Percentiles rank a stretch among this genome's conserved stretches.
Conservation (phyloP, 441 rosid species). For the Mallotus repandus region DNA sequence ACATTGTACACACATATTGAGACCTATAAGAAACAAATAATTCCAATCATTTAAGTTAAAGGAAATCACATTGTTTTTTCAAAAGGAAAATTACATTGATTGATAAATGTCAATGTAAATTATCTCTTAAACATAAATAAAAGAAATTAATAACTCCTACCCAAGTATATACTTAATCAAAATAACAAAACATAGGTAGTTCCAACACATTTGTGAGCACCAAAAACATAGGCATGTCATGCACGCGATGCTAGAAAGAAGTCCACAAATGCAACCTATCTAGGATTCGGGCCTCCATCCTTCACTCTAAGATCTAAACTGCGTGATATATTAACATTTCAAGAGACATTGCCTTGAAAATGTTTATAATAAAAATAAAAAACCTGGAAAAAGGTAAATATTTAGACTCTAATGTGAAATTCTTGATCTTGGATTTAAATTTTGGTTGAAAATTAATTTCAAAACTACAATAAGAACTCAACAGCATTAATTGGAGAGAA, state of each 20-base stretch:
- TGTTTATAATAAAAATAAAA: conserved; percentile 69
- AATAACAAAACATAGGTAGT: conserved; percentile 60
- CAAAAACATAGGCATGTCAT: conserved; percentile 66
- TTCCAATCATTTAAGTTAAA: too few species aligned
- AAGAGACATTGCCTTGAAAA: conserved; percentile 59
- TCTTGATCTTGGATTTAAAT: conserved; percentile 1
- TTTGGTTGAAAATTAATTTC: background rate
- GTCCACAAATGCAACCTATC: conserved; percentile 99
- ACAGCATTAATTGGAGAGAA: background rate
- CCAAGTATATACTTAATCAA: too few species aligned
- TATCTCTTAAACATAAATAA: too few species aligned
- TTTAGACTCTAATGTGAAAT: conserved; percentile 18
- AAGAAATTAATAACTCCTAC: too few species aligned
- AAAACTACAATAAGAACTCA: background rate
- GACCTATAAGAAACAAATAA: too few species aligned
- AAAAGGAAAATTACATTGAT: too few species aligned
- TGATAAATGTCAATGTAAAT: too few species aligned
- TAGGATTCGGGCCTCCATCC: conserved; percentile 98
- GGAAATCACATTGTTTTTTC: too few species aligned
- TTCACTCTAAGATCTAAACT: conserved; percentile 64
- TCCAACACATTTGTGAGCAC: conserved; percentile 87
- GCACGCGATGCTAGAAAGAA: conserved; percentile 96
- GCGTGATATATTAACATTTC: conserved; percentile 33
- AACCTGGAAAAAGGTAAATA: conserved; percentile 48
- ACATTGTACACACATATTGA: too few species aligned